Conservation (phyloP, 192 early-diverging fungal species). For the Coemansia reversa region DNA sequence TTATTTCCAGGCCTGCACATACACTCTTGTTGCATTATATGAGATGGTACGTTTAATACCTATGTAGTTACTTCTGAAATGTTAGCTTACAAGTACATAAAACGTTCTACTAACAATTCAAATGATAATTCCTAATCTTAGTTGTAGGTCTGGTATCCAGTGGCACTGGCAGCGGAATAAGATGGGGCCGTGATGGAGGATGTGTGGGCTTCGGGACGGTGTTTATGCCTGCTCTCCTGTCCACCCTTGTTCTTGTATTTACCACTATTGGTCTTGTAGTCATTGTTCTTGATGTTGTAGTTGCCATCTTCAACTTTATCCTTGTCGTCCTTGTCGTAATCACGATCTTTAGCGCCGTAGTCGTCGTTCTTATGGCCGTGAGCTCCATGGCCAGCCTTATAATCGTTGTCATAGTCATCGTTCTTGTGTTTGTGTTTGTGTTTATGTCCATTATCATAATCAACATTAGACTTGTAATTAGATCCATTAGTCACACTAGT, state of each 20-base stretch:
- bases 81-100: too few relatives aligned
- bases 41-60: too few relatives aligned
- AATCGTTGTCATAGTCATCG: constrained; percentile 10
- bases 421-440: constrained; percentile 1
- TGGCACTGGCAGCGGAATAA: neutral
- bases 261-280: constrained; percentile 1
- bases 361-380: neutral
- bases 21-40: too few relatives aligned
- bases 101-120: too few relatives aligned
- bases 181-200: neutral
- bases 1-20: too few relatives aligned
- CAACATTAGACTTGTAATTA: neutral
- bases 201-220: neutral
- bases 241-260: constrained; percentile 4
- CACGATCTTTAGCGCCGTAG: constrained; percentile 2
- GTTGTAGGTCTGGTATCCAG: too few relatives aligned
- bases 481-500: neutral
- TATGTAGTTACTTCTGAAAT: too few relatives aligned
- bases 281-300: constrained; percentile 15
- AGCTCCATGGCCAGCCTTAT: constrained; percentile 1
- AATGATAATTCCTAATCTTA: too few relatives aligned
- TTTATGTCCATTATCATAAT: constrained; percentile 8
- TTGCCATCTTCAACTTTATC: neutral
- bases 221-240: neutral
- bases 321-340: constrained; percentile 8